phyloP scores from a whole-genome alignment of 768 basidiomycete genomes.

The Lentinula lateritia region DNA sequence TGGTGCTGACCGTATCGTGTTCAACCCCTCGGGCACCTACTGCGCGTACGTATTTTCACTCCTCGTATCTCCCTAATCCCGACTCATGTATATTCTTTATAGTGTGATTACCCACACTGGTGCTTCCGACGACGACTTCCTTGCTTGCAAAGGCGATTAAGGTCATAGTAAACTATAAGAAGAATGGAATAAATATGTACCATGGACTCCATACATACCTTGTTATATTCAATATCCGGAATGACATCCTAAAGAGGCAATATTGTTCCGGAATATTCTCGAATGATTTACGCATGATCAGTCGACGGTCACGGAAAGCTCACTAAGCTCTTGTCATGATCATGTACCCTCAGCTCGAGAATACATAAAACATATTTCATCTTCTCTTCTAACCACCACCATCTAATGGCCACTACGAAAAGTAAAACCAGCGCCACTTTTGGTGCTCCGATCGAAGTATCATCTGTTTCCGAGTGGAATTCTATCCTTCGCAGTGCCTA shows the following conservation, averaged over 20 bases:
- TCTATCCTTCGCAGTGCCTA: constrained; percentile 11
- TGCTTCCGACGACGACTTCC: constrained; percentile 15
- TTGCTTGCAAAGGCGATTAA: constrained; percentile 14
- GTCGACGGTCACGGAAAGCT: not conserved
- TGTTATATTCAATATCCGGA: not conserved
- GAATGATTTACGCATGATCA: not conserved
- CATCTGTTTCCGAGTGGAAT: constrained; percentile 16
- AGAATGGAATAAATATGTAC: too few relatives aligned
- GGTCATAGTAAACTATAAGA: not conserved
- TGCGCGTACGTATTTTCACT: constrained; percentile 15
- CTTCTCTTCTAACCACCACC: not conserved
- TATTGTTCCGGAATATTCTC: not conserved
- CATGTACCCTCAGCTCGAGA: not conserved
- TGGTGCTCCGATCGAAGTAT: constrained; percentile 13
- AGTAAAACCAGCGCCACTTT: not conserved
- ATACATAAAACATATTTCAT: not conserved
- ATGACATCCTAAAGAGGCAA: not conserved
- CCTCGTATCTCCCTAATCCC: not conserved
- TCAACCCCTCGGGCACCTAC: constrained; percentile 17
- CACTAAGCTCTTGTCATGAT: not conserved
- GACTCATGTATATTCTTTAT: not conserved
- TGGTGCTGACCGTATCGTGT: constrained; percentile 19
- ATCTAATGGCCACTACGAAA: not conserved
- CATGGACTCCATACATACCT: too few relatives aligned
- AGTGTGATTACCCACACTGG: constrained; percentile 19